Base-by-base conservation (phyloP, 2,329 filamentous ascomycete genomes). In the Aspergillus sp. region DNA sequence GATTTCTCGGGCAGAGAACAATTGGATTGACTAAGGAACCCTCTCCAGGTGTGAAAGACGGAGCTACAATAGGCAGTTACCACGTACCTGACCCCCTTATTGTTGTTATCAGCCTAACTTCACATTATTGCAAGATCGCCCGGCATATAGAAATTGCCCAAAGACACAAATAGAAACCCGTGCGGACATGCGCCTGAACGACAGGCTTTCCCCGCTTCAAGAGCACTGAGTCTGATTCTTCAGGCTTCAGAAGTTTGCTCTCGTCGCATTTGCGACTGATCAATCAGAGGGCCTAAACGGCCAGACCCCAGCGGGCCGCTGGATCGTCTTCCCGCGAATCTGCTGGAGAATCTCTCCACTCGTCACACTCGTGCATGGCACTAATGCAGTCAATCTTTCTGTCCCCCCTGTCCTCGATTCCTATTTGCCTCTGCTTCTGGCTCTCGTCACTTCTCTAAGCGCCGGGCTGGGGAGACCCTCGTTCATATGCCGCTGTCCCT, bases 241-340 rank as follows among this genome's bases (percentile, higher is more conserved):
- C 44, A 50, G n/a, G 34, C 41, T 41, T 55, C 26, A 57, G 41
- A 49, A 42, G 45, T 53, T 53, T 47, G 32, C 43, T 26, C 34
- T 56, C 30, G 26, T 32, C n/a, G 54, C 41, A 38, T 30, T 41
- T 32, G 39, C 22, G 17, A 38, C 44, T 18, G 58, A 36, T 56
- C 60, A 62, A 62, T 62, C 48, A 62, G 36, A 60, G n/a, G 9
- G 48, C 36, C 26, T 34, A 51, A 57, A 54, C 24, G 49, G 49
- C 26, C 53, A 56, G 47, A 47, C 53, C 44, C 42, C 34, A 54
- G 62, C 58, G 55, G 26, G 62, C 60, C 54, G 56, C 63, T 65
- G 63, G 57, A 58, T 56, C 50, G 55, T 47, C 53, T 52, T 62
- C 60, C 63, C 60, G 60, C 55, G 55, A 65, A 61, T 60, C 58